Base-by-base conservation (phyloP, 768 basidiomycete genomes). In the Agaricus subrufescens region DNA sequence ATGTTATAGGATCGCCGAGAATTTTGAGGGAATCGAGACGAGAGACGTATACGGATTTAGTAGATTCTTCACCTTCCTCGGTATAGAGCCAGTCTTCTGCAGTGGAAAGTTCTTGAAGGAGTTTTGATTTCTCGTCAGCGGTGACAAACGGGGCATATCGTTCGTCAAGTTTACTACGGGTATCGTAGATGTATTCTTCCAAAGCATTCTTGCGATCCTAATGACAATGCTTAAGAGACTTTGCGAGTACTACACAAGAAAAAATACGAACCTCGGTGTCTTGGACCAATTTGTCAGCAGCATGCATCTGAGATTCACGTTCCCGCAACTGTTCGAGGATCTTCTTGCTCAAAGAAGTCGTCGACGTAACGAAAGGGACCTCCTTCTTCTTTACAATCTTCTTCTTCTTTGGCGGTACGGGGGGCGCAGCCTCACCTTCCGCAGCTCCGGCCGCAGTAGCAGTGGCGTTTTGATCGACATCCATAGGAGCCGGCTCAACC, bases 171-270 rank as follows among this genome's bases (percentile, higher is more conserved):
- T 97, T 96, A 71, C 83, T 77, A 39, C 94, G 90, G 66, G 81
- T 94, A 71, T 98, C 96, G 74, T 98, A 98, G 56, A 98, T 89
- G 76, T 96, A 98, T 74, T 98, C 97, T 75, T 99, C 96, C 12
- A 99, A 85, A 3, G 95, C 94, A 68, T 99, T 99, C 77, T 98
- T 99, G 71, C 91, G 86, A 72, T 98, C 91, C 93, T 96, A 52
- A 27, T 19, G 6, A 47, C 38, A 0, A 19, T 39, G 44, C 52
- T 47, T 46, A 50, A 42, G 6, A 15, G 40, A 27, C 9, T 61
- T 54, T 19, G 42, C 10, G 10, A 31, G 31, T 34, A 3, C 49
- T 19, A 27, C 15, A 29, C 3, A 51, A 52, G 1, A 9, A 14
- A 52, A 19, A 46, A 37, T 58, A 73, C 82, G 37, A 60, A 92